Percentiles rank a stretch among this genome's conserved stretches.
phyloP scores from a whole-genome alignment of 2,329 filamentous ascomycete genomes.

The Alternaria conjuncta region DNA sequence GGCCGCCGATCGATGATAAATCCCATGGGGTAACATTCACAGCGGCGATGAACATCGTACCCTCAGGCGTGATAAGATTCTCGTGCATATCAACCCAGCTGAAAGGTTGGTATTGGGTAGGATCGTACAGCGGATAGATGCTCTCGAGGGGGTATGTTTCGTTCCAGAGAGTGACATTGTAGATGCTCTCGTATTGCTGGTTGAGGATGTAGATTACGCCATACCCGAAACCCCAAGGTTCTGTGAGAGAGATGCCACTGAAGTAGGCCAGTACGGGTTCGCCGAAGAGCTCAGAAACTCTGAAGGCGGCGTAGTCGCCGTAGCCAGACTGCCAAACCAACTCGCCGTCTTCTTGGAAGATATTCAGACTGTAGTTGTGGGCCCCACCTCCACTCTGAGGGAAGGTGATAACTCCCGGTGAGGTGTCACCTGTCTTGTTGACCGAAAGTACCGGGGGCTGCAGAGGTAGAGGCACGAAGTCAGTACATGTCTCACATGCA shows the following conservation, averaged over 20 bases:
- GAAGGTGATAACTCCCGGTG: constrained; percentile 10
- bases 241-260: not conserved
- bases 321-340: not conserved
- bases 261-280: not conserved
- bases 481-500: no score
- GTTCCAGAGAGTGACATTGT: constrained; percentile 1
- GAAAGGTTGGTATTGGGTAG: constrained; percentile 8
- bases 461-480: no score
- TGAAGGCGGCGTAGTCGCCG: constrained; percentile 3
- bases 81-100: constrained; percentile 18
- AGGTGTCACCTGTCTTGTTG: not conserved
- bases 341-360: constrained; percentile 3
- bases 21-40: constrained; percentile 16
- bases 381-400: constrained; percentile 3
- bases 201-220: not conserved
- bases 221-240: constrained; percentile 3
- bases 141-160: not conserved
- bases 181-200: constrained; percentile 3
- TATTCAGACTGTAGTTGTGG: constrained; percentile 14
- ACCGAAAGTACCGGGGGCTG: constrained; percentile 10
- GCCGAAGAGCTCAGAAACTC: not conserved
- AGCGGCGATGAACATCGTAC: constrained; percentile 10
- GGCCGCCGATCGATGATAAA: constrained; percentile 4
- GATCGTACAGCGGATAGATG: constrained; percentile 12
- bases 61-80: constrained; percentile 10